These are phyloP conservation scores for Pleurotus citrinopileatus DNA, from an alignment of 768 basidiomycete species.

Conservation along the genomic window DNA sequence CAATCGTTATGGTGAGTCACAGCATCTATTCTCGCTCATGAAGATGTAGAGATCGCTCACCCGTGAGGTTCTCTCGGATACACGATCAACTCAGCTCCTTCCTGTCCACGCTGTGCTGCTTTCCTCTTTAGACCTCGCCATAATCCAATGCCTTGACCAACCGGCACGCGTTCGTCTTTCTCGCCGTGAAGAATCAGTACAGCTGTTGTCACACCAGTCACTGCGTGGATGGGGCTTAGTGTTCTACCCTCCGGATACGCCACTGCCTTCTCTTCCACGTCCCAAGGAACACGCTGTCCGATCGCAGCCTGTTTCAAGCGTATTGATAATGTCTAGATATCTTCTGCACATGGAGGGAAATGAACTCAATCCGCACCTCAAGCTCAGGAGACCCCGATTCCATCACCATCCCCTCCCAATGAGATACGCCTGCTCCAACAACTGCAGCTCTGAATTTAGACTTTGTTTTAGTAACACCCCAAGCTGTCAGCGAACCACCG, in stretches of 20 bases:
- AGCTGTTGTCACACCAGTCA: constrained; percentile 40
- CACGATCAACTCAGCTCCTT: constrained; percentile 27
- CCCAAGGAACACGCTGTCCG: constrained; percentile 29
- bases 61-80: constrained; percentile 35
- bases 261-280: constrained; percentile 14
- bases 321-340: constrained; percentile 6
- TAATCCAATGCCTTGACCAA: constrained; percentile 30
- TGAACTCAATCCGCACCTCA: constrained; percentile 20
- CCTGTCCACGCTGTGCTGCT: constrained; percentile 25
- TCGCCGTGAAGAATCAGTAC: constrained; percentile 50
- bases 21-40: neutral
- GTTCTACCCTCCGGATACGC: constrained; percentile 19
- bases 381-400: constrained; percentile 32
- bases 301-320: constrained; percentile 23
- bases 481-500: constrained; percentile 33
- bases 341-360: neutral
- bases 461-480: constrained; percentile 33
- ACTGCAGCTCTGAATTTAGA: constrained; percentile 32
- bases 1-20: constrained; percentile 2
- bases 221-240: constrained; percentile 29
- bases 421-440: constrained; percentile 30
- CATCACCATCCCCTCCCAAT: constrained; percentile 37
- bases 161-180: constrained; percentile 49
- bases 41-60: constrained; percentile 15
- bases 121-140: constrained; percentile 29